Evolutionary conservation across 2,329 filamentous ascomycete genomes (phyloP), one percentile per base, ranked within the genome.

Genomic region (Cladosporium sp.): DNA sequence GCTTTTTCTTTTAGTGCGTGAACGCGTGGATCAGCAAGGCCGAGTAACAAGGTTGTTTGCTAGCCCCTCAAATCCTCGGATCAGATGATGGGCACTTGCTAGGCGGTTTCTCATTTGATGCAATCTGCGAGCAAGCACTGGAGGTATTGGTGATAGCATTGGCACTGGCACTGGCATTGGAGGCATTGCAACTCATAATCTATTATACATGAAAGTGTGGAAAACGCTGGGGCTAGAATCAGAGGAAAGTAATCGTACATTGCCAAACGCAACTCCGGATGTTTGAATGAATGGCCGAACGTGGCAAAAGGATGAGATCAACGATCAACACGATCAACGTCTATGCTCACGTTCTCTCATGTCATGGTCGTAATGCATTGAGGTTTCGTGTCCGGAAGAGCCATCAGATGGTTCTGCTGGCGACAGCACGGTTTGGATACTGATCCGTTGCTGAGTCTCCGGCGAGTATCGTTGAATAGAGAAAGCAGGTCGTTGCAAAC

Each of bases 391-490:
- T 9, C 33, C 11, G 31, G 40, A 16, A 10, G 14, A 40, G 2
- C n/a, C 19, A 8, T 14, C 18, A 22, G 33, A 9, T 38, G 56
- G 46, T 28, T 54, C 58, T 19, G 49, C 31, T 8, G 58, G 56
- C 10, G 60, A 60, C 6, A 50, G 40, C 9, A 50, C 48, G 9
- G 32, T 43, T n/a, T 50, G 48, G 22, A 50, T 50, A 31, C 48
- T 50, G 38, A 50, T 37, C 7, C 48, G 40, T 18, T 50, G 48
- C 40, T 50, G 48, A 9, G 48, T 50, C 32, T 50, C 48, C 5
- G 48, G 48, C 32, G 48, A 50, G 13, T 43, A 50, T 13, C 48
- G 48, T 9, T 50, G 48, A 31, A 37, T 35, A 28, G 32, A 16
- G 37, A 35, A 43, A 19, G 40, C 11, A n/a, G 40, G 41, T 13